These are phyloP conservation scores for Malania oleifera DNA, from an alignment of 164 flowering plant species.

Conservation along the genomic window DNA sequence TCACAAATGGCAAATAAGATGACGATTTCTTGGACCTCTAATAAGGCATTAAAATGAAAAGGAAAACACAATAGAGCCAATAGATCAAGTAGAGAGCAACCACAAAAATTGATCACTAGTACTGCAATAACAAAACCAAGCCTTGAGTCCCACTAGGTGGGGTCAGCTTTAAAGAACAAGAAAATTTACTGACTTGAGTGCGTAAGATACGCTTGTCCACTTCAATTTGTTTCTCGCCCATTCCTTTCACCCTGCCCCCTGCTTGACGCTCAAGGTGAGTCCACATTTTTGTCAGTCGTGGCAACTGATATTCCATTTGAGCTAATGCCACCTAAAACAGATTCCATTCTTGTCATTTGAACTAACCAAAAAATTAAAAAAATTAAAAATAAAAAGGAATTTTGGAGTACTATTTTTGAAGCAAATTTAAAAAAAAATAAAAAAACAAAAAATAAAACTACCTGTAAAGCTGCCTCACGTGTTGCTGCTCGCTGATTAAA, in stretches of 20 bases:
- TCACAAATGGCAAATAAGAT: too few species aligned
- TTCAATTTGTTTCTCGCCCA: slow-evolving; percentile 99
- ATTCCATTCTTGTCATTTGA: not conserved
- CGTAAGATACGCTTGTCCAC: slow-evolving; percentile 96
- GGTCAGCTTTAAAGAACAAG: too few species aligned
- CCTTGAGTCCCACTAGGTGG: too few species aligned
- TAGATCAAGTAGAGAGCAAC: too few species aligned
- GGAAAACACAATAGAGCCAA: too few species aligned
- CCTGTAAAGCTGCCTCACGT: slow-evolving; percentile 96
- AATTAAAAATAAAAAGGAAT: not conserved
- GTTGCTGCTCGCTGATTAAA: slow-evolving; percentile 96
- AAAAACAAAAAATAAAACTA: slow-evolving; percentile 7
- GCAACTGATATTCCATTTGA: slow-evolving; percentile 95
- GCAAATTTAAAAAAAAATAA: not conserved
- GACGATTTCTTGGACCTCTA: too few species aligned
- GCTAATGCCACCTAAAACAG: slow-evolving; percentile 76
- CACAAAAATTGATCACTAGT: too few species aligned
- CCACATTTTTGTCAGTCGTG: slow-evolving; percentile 96
- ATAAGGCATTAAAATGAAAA: too few species aligned
- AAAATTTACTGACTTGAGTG: slow-evolving; percentile 54
- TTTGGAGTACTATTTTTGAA: not conserved
- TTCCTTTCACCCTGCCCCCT: slow-evolving; percentile 94
- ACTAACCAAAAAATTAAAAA: not conserved
- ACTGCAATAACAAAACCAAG: too few species aligned
- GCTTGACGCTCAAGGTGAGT: slow-evolving; percentile 98